Evolutionary conservation across 129 eudicot genomes (phyloP), one percentile per base, ranked within the genome.

Genomic region (Tanacetum coccineum): DNA sequence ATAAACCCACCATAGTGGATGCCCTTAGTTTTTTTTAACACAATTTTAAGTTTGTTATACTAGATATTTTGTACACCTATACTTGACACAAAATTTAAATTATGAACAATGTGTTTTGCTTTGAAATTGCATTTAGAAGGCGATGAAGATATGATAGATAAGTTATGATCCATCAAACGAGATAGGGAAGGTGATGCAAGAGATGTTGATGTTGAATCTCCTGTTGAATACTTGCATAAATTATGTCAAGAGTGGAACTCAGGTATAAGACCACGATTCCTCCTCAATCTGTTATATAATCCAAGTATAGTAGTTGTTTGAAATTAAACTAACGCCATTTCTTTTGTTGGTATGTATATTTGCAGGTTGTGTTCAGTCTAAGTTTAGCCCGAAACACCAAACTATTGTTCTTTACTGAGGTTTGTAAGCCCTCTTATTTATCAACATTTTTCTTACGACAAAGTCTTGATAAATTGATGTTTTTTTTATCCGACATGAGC

Each of bases 371-470:
- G 75, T 92, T 81, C 80, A 86, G 74, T 77, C 71, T 66, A 62
- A 70, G 85, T 66, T 60, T 92, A 65, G 72, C 76, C 54, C 71
- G 89, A 19, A 80, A 81, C 14, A 42, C 64, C 14, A 88, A 77
- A 62, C 59, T 91, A 69, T 89, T 79, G 78, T 91, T 91, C 49
- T 61, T 70, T 21, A 73, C 81, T 32, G 97, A 91, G 97, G 97
- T 90, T 30, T 14, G 28, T 58, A 60, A 52, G 0, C 13, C 75
- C 32, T 28, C 32, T n/a, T 28, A 4, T 6, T 28, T 25, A 60
- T 54, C 45, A 63, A 45, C n/a, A 21, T 49, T 58, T 13, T 2
- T 76, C 7, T 46, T 68, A 62, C 4, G 55, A 61, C 42, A 4
- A 50, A 56, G 13, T 64, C 11, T 32, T 21, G 3, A 26, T 26